phyloP scores from a whole-genome alignment of 2,329 filamentous ascomycete species.

The Pyrenophora graminea region DNA sequence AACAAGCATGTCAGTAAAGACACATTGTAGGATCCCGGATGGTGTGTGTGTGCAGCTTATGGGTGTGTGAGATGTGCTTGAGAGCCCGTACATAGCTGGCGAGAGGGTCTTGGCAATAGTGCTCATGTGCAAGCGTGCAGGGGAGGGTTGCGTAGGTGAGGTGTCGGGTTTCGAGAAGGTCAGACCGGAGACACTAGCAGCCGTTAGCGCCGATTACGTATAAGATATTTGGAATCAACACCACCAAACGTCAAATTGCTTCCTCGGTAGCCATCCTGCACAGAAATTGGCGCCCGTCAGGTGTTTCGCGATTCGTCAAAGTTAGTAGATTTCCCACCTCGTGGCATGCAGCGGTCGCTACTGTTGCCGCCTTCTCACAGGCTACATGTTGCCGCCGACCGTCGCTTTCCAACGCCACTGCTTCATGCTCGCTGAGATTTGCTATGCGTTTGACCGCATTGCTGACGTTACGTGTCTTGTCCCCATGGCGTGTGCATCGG shows the following conservation, averaged over 20 bases:
- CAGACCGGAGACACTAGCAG: conserved; percentile 10
- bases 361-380: conserved; percentile 12
- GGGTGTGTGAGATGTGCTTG: background rate
- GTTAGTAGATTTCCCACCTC: conserved; percentile 1
- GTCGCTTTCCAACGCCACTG: conserved; percentile 1
- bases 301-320: conserved; percentile 26
- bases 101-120: conserved; percentile 1
- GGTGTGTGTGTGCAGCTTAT: background rate
- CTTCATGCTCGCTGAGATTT: background rate
- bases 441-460: background rate
- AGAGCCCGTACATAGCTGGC: background rate
- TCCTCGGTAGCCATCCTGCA: conserved; percentile 2
- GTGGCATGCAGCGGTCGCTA: conserved; percentile 2
- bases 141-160: conserved; percentile 13
- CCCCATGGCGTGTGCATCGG: background rate
- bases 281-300: conserved; percentile 1
- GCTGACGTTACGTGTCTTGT: background rate
- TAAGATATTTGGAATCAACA: conserved; percentile 38
- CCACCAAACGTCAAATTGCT: conserved; percentile 16
- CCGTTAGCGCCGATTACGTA: conserved; percentile 25
- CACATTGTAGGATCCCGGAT: background rate
- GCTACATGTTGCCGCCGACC: conserved; percentile 2
- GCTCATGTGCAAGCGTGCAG: conserved; percentile 6
- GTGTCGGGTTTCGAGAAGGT: conserved; percentile 19
- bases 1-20: background rate